Conservation (phyloP, 306 rosid genomes). For the Carpinus viminea region DNA sequence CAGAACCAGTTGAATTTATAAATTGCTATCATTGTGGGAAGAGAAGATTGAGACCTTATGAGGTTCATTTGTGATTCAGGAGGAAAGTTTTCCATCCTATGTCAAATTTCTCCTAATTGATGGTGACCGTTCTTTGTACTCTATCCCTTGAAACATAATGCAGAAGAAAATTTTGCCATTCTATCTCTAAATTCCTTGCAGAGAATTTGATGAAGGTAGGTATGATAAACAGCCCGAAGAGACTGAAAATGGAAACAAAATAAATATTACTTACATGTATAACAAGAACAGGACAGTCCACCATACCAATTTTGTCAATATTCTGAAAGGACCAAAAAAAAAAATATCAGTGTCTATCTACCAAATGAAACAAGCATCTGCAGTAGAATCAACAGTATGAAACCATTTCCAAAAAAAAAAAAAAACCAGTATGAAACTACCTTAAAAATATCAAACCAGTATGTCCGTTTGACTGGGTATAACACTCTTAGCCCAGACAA, state of each 20-base stretch:
- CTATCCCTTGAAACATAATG: not conserved
- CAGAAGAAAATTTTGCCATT: not conserved
- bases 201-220: not conserved
- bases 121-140: not conserved
- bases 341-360: constrained; percentile 12
- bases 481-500: constrained; percentile 88
- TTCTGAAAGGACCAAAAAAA: constrained; percentile 53
- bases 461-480: constrained; percentile 86
- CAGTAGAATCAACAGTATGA: constrained; percentile 13
- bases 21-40: not conserved
- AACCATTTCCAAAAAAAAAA: not conserved
- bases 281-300: constrained; percentile 79
- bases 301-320: constrained; percentile 75
- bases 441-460: constrained; percentile 96
- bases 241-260: not conserved
- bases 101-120: not conserved
- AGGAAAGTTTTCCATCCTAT: not conserved
- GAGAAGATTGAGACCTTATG: not conserved
- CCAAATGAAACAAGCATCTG: constrained; percentile 27
- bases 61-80: not conserved
- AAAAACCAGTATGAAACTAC: constrained; percentile 29
- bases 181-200: not conserved
- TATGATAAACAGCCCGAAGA: not conserved
- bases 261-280: constrained; percentile 71
- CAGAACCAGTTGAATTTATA: not conserved